Base-by-base conservation (phyloP, 305 asterid species). In the Rubia tinctorum region DNA sequence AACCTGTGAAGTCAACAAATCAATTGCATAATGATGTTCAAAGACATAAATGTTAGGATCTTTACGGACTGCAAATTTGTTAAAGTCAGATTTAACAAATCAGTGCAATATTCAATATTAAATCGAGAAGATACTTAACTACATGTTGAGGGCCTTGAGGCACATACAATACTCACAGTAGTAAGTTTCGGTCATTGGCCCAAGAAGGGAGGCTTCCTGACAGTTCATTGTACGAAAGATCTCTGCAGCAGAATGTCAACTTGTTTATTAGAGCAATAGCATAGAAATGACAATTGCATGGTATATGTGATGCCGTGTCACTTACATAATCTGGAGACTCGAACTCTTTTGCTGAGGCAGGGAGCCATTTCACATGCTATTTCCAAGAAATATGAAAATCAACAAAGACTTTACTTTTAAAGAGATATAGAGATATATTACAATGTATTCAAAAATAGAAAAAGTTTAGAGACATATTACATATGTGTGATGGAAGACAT, bases 21-120 rank as follows among this genome's bases (percentile, higher is more conserved):
- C 98, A 44, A 95, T 82, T 4, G 99, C 99, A 78, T 89, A 92
- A 83, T 95, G 98, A 82, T 95, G 99, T 78, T 91, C 95, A 47
- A 92, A 92, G 77, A 95, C 86, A 73, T 75, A 89, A 58, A 95
- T 91, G 71, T 91, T 92, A 27, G 93, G 95, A 84, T 93, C 95
- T 81, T 85, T 91, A 71, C 79, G 77, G n/a, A 92, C 97, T 71
- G 98, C 98, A 27, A 27, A 2, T 27, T 27, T 27, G 30, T 27
- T 27, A 27, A 27, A 27, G 30, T 27, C 2, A 2, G 30, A 27
- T 27, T 27, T 27, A n/a, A n/a, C n/a, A n/a, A n/a, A 56, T 77
- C 64, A 71, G 47, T 42, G 12, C 39, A 64, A 53, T 23, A 65
- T 51, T 12, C 13, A 44, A 3, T 53, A 53, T 12, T 42, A 68